These are phyloP conservation scores for Microcyclosporella mali DNA, from an alignment of 2,329 filamentous ascomycete genomes.

Conservation along the genomic window DNA sequence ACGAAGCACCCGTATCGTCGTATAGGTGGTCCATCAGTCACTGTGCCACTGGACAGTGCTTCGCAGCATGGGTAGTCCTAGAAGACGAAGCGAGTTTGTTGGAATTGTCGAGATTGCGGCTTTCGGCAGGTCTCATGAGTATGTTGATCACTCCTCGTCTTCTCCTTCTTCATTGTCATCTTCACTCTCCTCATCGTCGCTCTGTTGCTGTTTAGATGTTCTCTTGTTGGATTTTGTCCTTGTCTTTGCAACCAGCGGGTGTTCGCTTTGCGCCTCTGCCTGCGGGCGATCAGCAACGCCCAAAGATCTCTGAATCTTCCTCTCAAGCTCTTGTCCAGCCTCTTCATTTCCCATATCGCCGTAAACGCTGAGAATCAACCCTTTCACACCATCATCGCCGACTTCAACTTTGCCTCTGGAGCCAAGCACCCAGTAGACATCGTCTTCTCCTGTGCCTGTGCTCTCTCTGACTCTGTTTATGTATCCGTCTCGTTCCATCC, in stretches of 20 bases:
- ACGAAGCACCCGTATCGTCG: too few relatives aligned
- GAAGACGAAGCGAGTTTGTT: neutral
- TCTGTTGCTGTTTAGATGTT: slow-evolving; percentile 4
- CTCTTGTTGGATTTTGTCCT: slow-evolving; percentile 3
- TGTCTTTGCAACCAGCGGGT: slow-evolving; percentile 4
- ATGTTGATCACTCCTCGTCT: slow-evolving; percentile 8
- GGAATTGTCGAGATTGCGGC: neutral
- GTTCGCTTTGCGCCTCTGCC: neutral
- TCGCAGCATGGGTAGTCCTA: neutral
- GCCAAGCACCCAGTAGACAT: slow-evolving; percentile 76
- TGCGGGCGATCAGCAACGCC: slow-evolving; percentile 18
- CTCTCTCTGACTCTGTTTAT: slow-evolving; percentile 67
- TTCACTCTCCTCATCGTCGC: slow-evolving; percentile 9
- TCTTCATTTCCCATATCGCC: slow-evolving; percentile 31
- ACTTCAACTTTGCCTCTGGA: slow-evolving; percentile 81
- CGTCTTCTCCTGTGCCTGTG: slow-evolving; percentile 60
- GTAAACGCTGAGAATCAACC: slow-evolving; percentile 57
- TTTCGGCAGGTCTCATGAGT: too few relatives aligned
- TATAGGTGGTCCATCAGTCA: too few relatives aligned
- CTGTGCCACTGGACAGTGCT: neutral
- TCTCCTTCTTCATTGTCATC: slow-evolving; percentile 13
- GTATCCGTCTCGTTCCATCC: slow-evolving; percentile 77
- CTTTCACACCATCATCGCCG: slow-evolving; percentile 66
- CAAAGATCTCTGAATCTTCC: slow-evolving; percentile 30
- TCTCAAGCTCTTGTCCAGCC: slow-evolving; percentile 29